Evolutionary conservation across 345 rosid genomes (phyloP).

Genomic region (Odontarrhena argentea): DNA sequence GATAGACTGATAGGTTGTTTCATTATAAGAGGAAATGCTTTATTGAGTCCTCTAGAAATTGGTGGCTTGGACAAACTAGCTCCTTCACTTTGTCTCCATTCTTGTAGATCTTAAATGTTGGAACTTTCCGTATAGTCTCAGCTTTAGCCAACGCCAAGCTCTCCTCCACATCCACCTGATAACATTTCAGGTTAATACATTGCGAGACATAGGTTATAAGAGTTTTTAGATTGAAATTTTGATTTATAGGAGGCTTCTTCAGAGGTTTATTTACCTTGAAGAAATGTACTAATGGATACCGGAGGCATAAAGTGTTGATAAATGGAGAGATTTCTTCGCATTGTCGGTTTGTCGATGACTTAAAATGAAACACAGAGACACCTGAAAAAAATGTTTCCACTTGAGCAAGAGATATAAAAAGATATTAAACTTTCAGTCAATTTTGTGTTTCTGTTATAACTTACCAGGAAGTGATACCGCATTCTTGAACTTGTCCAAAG

Average conservation of each 20-base stretch:
- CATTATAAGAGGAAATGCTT: constrained; percentile 54
- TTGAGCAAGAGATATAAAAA: constrained; percentile 20
- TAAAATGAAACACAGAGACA: constrained; percentile 46
- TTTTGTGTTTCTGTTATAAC: constrained; percentile 13
- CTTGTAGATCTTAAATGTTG: constrained; percentile 80
- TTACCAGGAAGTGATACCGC: constrained; percentile 60
- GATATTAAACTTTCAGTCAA: neutral
- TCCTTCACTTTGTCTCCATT: constrained; percentile 74
- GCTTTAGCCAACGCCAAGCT: constrained; percentile 57
- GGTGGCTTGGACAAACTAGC: constrained; percentile 71
- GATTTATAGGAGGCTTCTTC: neutral
- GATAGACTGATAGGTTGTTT: constrained; percentile 30
- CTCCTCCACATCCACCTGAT: constrained; percentile 73
- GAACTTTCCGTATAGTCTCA: constrained; percentile 68
- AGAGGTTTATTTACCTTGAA: constrained; percentile 33
- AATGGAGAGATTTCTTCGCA: constrained; percentile 42
- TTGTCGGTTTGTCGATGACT: constrained; percentile 36
- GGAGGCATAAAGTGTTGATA: constrained; percentile 42
- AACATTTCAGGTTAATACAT: constrained; percentile 18
- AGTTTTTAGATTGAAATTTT: neutral
- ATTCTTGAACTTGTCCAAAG: constrained; percentile 57
- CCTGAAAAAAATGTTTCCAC: constrained; percentile 41
- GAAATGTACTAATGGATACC: constrained; percentile 44
- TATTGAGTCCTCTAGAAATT: constrained; percentile 68
- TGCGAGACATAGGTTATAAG: constrained; percentile 24